Conservation (phyloP, 2,329 filamentous ascomycete genomes). For the Dactylonectria macrodidyma region DNA sequence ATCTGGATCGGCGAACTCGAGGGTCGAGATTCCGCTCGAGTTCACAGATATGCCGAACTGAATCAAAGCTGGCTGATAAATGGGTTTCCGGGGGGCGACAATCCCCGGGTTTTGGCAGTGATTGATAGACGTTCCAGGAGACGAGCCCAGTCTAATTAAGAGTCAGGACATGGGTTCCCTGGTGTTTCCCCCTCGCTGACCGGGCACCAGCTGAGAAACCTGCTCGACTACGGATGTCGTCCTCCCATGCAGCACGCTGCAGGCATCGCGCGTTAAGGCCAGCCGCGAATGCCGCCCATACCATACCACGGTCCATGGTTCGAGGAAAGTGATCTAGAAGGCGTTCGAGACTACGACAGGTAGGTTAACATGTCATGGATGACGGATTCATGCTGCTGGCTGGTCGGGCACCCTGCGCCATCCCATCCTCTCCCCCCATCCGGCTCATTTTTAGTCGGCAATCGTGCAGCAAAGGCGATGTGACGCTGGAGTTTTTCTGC, state of each 20-base stretch:
- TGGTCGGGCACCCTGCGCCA: too few relatives aligned
- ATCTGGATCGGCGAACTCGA: neutral
- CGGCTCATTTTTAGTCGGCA: constrained; percentile 14
- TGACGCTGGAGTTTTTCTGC: neutral
- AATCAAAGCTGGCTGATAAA: neutral
- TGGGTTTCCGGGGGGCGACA: neutral
- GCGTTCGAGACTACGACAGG: constrained; percentile 2
- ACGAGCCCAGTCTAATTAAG: neutral
- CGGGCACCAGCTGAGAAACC: neutral
- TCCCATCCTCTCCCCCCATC: neutral
- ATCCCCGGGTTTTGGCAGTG: neutral
- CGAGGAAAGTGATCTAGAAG: neutral
- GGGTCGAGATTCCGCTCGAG: neutral
- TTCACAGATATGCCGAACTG: neutral
- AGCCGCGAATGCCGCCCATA: neutral
- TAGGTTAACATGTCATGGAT: constrained; percentile 7
- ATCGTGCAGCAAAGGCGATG: constrained; percentile 13
- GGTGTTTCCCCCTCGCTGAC: neutral
- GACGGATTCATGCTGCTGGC: neutral
- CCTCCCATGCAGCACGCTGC: neutral
- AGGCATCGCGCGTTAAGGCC: neutral
- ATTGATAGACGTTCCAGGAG: neutral
- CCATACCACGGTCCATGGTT: neutral
- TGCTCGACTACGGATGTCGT: neutral
- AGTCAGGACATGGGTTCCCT: neutral